Base-by-base conservation (phyloP, 768 basidiomycete genomes). In the Hypholoma sublateritium region DNA sequence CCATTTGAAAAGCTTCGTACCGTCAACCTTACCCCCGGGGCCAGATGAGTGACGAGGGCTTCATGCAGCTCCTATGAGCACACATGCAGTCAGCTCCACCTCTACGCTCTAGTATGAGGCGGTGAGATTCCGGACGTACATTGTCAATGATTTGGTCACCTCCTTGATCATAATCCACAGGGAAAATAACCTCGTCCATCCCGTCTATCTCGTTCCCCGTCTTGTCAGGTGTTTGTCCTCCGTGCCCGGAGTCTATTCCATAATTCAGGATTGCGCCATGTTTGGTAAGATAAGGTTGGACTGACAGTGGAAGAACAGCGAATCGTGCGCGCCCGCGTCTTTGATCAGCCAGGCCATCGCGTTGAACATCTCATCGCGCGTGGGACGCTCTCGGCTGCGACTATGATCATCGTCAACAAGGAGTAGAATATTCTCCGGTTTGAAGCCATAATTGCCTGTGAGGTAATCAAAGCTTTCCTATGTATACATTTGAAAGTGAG, bases 161-260 rank as follows among this genome's bases (percentile, higher is more conserved):
- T 11, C 19, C 39, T 17, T 36, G 32, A 12, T 92, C 81, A 77
- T 85, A 91, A 70, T 99, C 97, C 17, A 95, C 69, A 0, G 96
- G 96, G 69, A 87, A 98, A 63, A 98, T 95, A 17, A 87, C 83
- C 77, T 94, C 92, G 59, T 94, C 92, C 58, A 76, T 82, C 3
- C 93, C 94, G 65, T 91, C 89, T 0, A 75, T 72, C 70, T 95
- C 88, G 59, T 90, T 87, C 1, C 90, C 91, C 57, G 89, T 79
- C 0, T 70, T 61, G 71, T 96, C 94, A 46, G 80, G 79, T 2
- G 87, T 85, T 66, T 95, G 95, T 6, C 95, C 96, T 19, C 97
- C 96, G 63, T 98, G 95, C 1, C 95, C 96, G 1, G 95, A 96
- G 73, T 93, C 89, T 91, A 53, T 7, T 32, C 28, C 5, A 9